A percentile compares a stretch with the other conserved stretches of the same genome.
Conservation (phyloP, 2,329 filamentous ascomycete species). For the Paraphaeosphaeria sporulosa region DNA sequence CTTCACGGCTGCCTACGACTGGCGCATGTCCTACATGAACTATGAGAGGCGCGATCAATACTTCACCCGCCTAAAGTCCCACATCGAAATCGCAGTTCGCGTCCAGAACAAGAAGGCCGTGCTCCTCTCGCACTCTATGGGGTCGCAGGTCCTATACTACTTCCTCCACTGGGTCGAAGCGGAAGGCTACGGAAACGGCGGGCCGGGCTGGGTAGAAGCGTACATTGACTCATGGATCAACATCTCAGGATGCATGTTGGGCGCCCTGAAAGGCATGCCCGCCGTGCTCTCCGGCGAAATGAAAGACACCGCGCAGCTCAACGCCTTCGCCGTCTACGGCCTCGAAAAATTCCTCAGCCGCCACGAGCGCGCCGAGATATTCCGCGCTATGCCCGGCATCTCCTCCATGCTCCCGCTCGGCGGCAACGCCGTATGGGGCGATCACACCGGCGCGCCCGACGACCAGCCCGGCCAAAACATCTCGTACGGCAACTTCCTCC, state of each 20-base stretch:
- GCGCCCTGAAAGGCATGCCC: slow-evolving; percentile 87
- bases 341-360: slow-evolving; percentile 94
- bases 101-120: slow-evolving; percentile 81
- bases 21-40: slow-evolving; percentile 89
- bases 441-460: slow-evolving; percentile 85
- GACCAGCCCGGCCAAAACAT: slow-evolving; percentile 76
- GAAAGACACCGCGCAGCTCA: slow-evolving; percentile 96
- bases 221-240: slow-evolving; percentile 97
- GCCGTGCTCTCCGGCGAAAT: slow-evolving; percentile 95
- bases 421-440: slow-evolving; percentile 94
- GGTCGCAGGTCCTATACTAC: slow-evolving; percentile 90
- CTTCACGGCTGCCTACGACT: slow-evolving; percentile 80
- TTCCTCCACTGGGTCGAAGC: slow-evolving; percentile 85
- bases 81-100: slow-evolving; percentile 84
- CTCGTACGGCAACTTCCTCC: slow-evolving; percentile 82
- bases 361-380: slow-evolving; percentile 89
- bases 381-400: slow-evolving; percentile 95
- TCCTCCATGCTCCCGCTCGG: slow-evolving; percentile 97
- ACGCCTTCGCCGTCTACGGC: slow-evolving; percentile 94
- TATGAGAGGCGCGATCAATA: slow-evolving; percentile 92
- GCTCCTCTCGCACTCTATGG: slow-evolving; percentile 95
- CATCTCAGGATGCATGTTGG: slow-evolving; percentile 96
- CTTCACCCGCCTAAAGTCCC: slow-evolving; percentile 86
- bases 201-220: slow-evolving; percentile 86
- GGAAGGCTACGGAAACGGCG: slow-evolving; percentile 78